Percentiles rank a stretch among this genome's conserved stretches.
Evolutionary conservation across 805 yeast species (phyloP).

Genomic region (Zygosaccharomyces rouxii): DNA sequence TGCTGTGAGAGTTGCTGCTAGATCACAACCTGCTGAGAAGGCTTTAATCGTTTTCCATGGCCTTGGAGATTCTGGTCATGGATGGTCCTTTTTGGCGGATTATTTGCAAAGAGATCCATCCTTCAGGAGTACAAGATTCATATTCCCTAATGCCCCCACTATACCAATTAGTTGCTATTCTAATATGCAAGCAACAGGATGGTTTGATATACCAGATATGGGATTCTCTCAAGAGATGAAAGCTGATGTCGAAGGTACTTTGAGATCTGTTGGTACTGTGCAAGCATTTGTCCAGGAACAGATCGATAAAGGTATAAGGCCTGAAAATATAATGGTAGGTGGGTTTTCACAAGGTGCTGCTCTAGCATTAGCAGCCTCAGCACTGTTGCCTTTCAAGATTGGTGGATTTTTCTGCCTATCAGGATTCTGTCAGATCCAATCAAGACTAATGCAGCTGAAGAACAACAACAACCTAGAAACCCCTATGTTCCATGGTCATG

Average conservation of each 20-base stretch:
- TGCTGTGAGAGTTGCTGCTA: constrained; percentile 35
- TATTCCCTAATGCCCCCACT: constrained; percentile 88
- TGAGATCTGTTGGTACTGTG: constrained; percentile 45
- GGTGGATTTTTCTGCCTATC: constrained; percentile 78
- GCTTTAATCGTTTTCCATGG: constrained; percentile 83
- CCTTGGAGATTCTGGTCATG: constrained; percentile 83
- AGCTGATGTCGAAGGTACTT: constrained; percentile 52
- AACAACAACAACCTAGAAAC: constrained; percentile 51
- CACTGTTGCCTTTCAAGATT: constrained; percentile 52
- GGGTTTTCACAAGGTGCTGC: constrained; percentile 97
- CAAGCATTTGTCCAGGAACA: constrained; percentile 49
- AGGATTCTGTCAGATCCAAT: constrained; percentile 52
- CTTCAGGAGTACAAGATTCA: constrained; percentile 57
- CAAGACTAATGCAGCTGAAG: constrained; percentile 18
- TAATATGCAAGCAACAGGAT: constrained; percentile 68
- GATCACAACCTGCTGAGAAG: constrained; percentile 44
- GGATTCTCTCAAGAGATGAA: constrained; percentile 41
- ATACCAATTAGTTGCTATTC: constrained; percentile 64
- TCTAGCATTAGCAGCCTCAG: constrained; percentile 57
- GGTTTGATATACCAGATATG: constrained; percentile 75
- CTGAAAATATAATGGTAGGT: constrained; percentile 76
- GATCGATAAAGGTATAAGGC: constrained; percentile 48
- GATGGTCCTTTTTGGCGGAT: constrained; percentile 82
- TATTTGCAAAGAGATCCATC: constrained; percentile 44
- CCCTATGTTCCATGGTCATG: constrained; percentile 87